A percentile compares a stretch with the other conserved stretches of the same genome.
Conservation (phyloP, 495 filamentous ascomycete genomes). For the Podospora comata region DNA sequence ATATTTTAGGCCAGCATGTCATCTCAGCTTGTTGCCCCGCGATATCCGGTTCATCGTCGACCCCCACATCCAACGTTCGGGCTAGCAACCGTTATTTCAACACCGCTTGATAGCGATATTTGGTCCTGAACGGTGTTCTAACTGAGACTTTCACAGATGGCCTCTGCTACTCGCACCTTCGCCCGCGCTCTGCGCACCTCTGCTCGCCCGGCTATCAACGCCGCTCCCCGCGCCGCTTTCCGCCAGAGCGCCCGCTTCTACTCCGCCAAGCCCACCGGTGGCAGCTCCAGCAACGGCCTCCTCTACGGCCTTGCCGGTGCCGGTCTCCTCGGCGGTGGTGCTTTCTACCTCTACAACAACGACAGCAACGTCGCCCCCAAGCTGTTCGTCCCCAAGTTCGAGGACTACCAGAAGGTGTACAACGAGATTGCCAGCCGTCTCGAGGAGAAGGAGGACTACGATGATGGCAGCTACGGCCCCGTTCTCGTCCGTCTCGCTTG, state of each 20-base stretch:
- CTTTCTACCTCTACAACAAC: conserved; percentile 64
- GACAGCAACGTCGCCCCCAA: conserved; percentile 47
- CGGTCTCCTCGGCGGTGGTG: conserved; percentile 60
- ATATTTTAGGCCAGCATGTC: conserved; percentile 33
- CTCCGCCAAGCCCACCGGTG: conserved; percentile 62
- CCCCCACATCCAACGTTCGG: not conserved
- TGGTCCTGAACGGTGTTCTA: conserved; percentile 2
- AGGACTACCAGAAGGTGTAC: conserved; percentile 96
- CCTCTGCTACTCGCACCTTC: conserved; percentile 47
- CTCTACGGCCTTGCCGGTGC: conserved; percentile 47
- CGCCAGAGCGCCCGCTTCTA: conserved; percentile 69
- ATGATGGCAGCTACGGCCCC: conserved; percentile 94
- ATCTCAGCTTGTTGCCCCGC: not conserved
- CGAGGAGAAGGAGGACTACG: conserved; percentile 89
- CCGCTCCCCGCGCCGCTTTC: conserved; percentile 56
- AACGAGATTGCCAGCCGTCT: conserved; percentile 75
- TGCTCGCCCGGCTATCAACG: conserved; percentile 46
- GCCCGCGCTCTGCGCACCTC: conserved; percentile 59
- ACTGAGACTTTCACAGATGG: conserved; percentile 38
- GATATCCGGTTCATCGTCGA: not conserved
- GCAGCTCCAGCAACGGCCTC: conserved; percentile 46
- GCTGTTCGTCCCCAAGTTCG: conserved; percentile 68
- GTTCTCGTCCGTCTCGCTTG: conserved; percentile 82
- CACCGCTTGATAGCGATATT: not conserved
- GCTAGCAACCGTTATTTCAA: not conserved